A percentile compares a stretch with the other conserved stretches of the same genome.
Conservation (phyloP, 805 yeast genomes). For the Monosporozyma unispora region DNA sequence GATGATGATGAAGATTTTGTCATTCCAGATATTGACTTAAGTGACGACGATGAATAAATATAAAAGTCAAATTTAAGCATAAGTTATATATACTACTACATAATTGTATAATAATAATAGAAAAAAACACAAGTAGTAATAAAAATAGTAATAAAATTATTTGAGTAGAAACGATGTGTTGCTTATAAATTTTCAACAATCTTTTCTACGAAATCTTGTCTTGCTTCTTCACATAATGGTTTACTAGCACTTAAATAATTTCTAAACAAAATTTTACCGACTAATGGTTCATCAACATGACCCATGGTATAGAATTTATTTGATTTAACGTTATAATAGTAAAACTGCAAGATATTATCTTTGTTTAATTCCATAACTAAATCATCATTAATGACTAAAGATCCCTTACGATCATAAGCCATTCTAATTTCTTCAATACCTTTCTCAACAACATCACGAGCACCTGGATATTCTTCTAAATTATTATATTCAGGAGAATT, state of each 20-base stretch:
- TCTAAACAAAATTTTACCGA: slow-evolving; percentile 59
- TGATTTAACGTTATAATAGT: slow-evolving; percentile 35
- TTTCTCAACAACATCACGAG: slow-evolving; percentile 33
- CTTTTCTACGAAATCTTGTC: slow-evolving; percentile 18
- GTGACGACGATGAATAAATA: slow-evolving; percentile 8
- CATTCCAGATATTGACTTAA: slow-evolving; percentile 8
- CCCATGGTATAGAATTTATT: slow-evolving; percentile 43
- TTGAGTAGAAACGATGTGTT: not conserved
- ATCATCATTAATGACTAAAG: slow-evolving; percentile 67
- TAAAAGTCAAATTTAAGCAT: not conserved
- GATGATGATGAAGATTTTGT: slow-evolving; percentile 12
- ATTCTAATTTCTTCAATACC: slow-evolving; percentile 63
- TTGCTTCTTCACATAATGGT: slow-evolving; percentile 25
- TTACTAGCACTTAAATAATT: slow-evolving; percentile 62
- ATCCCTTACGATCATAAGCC: slow-evolving; percentile 54
- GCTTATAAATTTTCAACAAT: slow-evolving; percentile 2
- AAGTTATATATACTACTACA: too few species aligned
- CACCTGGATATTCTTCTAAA: slow-evolving; percentile 9
- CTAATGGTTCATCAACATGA: slow-evolving; percentile 46
- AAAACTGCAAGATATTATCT: slow-evolving; percentile 40
- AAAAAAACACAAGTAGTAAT: not conserved
- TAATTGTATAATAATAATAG: too few species aligned
- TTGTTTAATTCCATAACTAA: slow-evolving; percentile 47
- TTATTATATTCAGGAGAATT: slow-evolving; percentile 55
- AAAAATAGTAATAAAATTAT: not conserved